Evolutionary conservation across 2,329 filamentous ascomycete genomes (phyloP).

Genomic region (Esteya vermicola): DNA sequence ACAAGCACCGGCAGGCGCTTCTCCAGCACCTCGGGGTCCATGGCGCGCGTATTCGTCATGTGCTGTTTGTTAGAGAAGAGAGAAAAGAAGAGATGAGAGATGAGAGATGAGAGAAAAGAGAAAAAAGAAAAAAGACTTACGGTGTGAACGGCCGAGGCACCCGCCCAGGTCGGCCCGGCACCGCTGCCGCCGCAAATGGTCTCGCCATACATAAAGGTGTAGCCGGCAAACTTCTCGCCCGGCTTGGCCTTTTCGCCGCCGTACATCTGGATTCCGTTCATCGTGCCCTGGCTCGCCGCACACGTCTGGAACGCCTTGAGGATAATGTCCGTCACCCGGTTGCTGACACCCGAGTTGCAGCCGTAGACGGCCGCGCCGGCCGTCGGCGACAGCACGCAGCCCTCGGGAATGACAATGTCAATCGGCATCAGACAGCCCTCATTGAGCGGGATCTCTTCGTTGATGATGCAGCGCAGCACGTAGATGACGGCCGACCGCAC

Average conservation of each 20-base stretch:
- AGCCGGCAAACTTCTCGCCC: constrained; percentile 2
- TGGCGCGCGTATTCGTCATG: constrained; percentile 17
- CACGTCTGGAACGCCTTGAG: constrained; percentile 15
- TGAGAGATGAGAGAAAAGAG: no score
- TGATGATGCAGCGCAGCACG: constrained; percentile 19
- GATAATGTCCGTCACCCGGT: constrained; percentile 18
- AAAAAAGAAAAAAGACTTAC: no score
- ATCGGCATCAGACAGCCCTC: constrained; percentile 21
- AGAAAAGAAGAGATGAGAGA: no score
- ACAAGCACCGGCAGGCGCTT: constrained; percentile 19
- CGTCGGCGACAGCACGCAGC: constrained; percentile 18
- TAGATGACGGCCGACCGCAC: constrained; percentile 20
- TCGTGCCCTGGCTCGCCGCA: constrained; percentile 16
- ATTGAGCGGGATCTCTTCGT: constrained; percentile 23
- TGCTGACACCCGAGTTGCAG: constrained; percentile 13
- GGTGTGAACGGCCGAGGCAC: constrained; percentile 11
- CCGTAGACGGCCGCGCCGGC: constrained; percentile 24
- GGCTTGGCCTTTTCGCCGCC: not conserved
- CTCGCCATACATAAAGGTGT: constrained; percentile 13
- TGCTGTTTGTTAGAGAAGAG: no score
- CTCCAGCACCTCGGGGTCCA: constrained; percentile 19
- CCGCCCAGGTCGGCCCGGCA: constrained; percentile 16
- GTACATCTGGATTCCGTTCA: constrained; percentile 8
- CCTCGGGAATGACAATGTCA: constrained; percentile 16
- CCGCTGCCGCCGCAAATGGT: constrained; percentile 18